Conservation (phyloP, 2,329 filamentous ascomycete genomes). For the Teratosphaeria destructans region DNA sequence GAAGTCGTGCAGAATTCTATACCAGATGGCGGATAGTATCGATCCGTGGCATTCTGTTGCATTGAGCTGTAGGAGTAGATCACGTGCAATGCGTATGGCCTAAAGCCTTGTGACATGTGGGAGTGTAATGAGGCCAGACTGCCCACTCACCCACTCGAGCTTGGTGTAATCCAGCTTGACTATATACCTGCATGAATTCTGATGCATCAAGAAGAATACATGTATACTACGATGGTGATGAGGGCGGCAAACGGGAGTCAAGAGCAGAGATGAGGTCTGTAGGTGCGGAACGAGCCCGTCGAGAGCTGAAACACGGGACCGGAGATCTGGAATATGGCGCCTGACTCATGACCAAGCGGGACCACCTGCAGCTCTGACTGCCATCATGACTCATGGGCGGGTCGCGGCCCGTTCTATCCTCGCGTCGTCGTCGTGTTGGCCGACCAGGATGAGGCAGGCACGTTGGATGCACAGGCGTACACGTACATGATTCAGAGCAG, state of each 20-base stretch:
- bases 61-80: not conserved
- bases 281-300: not conserved
- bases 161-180: not conserved
- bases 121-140: not conserved
- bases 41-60: not conserved
- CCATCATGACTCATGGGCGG: too few species aligned
- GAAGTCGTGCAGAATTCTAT: not conserved
- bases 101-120: not conserved
- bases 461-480: too few species aligned
- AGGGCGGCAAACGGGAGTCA: not conserved
- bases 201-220: too few species aligned
- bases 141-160: not conserved
- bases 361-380: too few species aligned
- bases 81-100: not conserved
- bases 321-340: not conserved
- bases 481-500: too few species aligned
- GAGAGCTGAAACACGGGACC: not conserved
- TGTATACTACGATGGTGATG: not conserved
- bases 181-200: too few species aligned
- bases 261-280: not conserved
- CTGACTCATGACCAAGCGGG: too few species aligned
- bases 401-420: not conserved
- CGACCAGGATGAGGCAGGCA: not conserved
- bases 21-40: not conserved
- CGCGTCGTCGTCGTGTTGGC: not conserved